Base-by-base conservation (phyloP, 495 filamentous ascomycete species). In the Hyaloscypha bicolor region DNA sequence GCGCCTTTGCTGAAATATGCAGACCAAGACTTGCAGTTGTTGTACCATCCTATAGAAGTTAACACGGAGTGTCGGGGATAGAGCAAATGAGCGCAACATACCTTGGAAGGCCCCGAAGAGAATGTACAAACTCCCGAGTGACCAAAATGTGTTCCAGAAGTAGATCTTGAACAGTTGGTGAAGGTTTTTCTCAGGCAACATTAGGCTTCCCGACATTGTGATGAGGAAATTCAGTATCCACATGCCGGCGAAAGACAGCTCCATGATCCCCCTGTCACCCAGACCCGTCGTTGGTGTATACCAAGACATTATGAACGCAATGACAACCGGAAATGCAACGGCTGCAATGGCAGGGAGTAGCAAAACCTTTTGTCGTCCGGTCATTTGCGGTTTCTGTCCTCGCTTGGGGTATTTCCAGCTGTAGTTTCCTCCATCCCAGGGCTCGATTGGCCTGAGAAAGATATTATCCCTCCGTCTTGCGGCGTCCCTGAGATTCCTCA, bases 71-170 rank as follows among this genome's bases (percentile, higher is more conserved):
- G 1, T 6, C 8, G 35, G 6, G 1, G 35, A 37, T 37, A 12
- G 42, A 48, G 16, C 9, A 48, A 1, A 12, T 48, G 11, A 48
- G 42, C 12, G 35, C 8, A 48, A 14, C 42, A 14, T 32, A 56
- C 53, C 53, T 56, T 56, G 53, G 25, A 56, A 56, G 6, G 53
- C 53, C 6, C 53, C 53, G 53, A 56, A 56, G 21, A 56, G 30
- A 30, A 56, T 16, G 30, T 56, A 56, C 53, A 56, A 30, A n/a
- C 53, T 56, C 8, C 19, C 53, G 9, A 56, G 3, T 12, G 53
- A 25, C 53, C 53, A 56, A 56, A 32, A 32, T 16, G 19, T 56
- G 30, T 56, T 56, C 53, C 53, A 56, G 9, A 9, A 8, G 16
- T 48, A 48, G 19, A 56, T 56, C 21, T 56, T 32, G 53, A 56